Evolutionary conservation across 768 basidiomycete genomes (phyloP), one percentile per base, ranked within the genome.

Genomic region (Lentinula boryana): DNA sequence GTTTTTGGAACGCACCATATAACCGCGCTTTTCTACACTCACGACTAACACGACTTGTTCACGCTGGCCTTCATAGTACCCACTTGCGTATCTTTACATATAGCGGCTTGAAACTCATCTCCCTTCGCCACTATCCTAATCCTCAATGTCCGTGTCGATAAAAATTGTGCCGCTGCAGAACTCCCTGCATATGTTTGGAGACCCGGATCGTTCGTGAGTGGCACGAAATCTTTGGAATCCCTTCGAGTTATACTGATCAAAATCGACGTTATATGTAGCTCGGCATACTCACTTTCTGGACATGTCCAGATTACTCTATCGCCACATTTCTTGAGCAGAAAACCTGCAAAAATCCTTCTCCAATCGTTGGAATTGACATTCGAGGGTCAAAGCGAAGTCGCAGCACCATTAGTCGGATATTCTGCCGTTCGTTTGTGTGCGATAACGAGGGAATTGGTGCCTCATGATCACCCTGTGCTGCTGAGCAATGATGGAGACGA

Each of bases 231-330:
- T 1, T 43, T 6, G 2, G 15, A 18, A 43, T 16, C 6, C 41
- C 41, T 43, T 43, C 41, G 15, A 43, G 15, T 16, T 16, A 43
- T 43, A 43, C 16, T 32, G 10, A 36, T 35, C 33, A 27, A n/a
- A n/a, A 15, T 35, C 57, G 59, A 54, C 33, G 18, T 61, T 31
- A 44, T 27, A 3, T 48, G 5, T 65, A 97, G 94, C 61, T 87
- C 89, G 60, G 86, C 86, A 1, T 96, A 94, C 71, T 95, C 95
- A 9, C 80, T 97, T 49, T 88, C 93, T 8, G 95, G 94, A 3
- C 82, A 93, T 69, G 76, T 96, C 21, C 76, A 84, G 23, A 74
- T 96, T 57, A 79, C 84, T 0, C 65, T 95, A 35, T 75, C 82
- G 3, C 79, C 88, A 0, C 43, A 86, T 1, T 78, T 72, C 56